phyloP scores from a whole-genome alignment of 2,329 filamentous ascomycete species.

The Volutella citrinella region DNA sequence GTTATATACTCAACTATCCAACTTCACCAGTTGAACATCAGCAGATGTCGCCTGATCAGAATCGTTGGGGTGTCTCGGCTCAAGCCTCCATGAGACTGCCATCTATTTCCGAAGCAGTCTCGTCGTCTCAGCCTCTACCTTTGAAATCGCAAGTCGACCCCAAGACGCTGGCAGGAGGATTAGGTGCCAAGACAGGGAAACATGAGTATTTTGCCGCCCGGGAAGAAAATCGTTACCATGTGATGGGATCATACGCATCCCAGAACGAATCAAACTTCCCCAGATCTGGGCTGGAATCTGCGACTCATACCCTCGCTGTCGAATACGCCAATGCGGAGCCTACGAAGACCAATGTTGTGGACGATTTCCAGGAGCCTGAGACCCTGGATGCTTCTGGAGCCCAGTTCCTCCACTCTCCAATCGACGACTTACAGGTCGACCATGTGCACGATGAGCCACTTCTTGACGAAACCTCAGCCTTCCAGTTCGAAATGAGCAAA shows the following conservation, averaged over 20 bases:
- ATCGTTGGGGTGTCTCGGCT: too few relatives aligned
- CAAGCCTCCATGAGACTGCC: too few relatives aligned
- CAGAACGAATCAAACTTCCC: too few relatives aligned
- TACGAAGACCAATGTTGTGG: not conserved
- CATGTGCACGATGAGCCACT: not conserved
- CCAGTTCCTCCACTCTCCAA: slow-evolving; percentile 29
- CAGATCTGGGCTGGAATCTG: too few relatives aligned
- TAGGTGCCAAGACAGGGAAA: slow-evolving; percentile 37
- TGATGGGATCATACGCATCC: too few relatives aligned
- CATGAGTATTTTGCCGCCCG: slow-evolving; percentile 38
- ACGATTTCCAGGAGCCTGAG: not conserved
- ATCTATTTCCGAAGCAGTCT: slow-evolving; percentile 14
- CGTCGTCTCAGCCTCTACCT: not conserved
- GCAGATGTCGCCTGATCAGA: too few relatives aligned
- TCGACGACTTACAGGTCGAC: slow-evolving; percentile 2
- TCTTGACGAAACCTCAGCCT: slow-evolving; percentile 30
- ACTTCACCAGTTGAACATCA: too few relatives aligned
- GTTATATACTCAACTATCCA: too few relatives aligned
- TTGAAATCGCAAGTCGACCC: slow-evolving; percentile 1
- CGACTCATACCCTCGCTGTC: too few relatives aligned
- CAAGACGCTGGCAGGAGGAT: slow-evolving; percentile 20
- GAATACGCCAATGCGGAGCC: not conserved
- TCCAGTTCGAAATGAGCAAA: slow-evolving; percentile 28
- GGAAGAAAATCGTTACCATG: too few relatives aligned
- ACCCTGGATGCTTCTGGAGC: slow-evolving; percentile 25